A percentile compares a stretch with the other conserved stretches of the same genome.
These are phyloP conservation scores for Albizia julibrissin DNA, from an alignment of 306 rosid genomes.

Conservation along the genomic window DNA sequence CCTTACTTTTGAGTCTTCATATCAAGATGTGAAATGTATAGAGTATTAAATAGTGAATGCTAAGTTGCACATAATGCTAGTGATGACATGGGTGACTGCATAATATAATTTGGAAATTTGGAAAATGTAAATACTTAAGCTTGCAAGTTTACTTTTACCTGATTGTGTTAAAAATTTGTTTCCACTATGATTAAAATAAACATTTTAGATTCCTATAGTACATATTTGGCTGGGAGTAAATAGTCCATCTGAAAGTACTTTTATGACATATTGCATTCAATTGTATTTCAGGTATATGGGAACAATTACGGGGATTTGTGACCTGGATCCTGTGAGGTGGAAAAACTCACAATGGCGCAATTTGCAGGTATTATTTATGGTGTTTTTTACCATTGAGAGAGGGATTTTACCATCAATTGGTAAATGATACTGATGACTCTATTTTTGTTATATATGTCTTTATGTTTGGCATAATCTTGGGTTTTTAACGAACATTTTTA, in stretches of 20 bases:
- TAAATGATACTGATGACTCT: neutral
- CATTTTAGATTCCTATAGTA: slow-evolving; percentile 8
- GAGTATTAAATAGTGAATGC: neutral
- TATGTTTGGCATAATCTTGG: neutral
- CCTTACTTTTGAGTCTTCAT: slow-evolving; percentile 32
- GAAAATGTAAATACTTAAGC: slow-evolving; percentile 17
- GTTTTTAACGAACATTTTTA: neutral
- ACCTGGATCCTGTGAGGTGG: slow-evolving; percentile 94
- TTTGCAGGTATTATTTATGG: slow-evolving; percentile 66
- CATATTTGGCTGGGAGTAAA: neutral
- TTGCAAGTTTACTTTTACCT: slow-evolving; percentile 9
- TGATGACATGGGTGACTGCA: slow-evolving; percentile 14
- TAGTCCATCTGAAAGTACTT: slow-evolving; percentile 14
- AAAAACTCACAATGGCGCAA: slow-evolving; percentile 97
- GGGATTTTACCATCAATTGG: slow-evolving; percentile 9
- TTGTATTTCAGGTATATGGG: slow-evolving; percentile 87
- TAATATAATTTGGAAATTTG: slow-evolving; percentile 23
- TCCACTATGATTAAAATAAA: neutral
- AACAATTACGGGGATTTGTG: slow-evolving; percentile 88
- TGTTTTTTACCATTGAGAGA: slow-evolving; percentile 2
- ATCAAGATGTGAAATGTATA: neutral
- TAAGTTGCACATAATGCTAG: slow-evolving; percentile 5
- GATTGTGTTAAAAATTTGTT: neutral
- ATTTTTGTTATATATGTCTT: neutral
- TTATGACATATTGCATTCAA: neutral